Evolutionary conservation across 306 rosid genomes (phyloP).

Genomic region (Begonia peltatifolia): DNA sequence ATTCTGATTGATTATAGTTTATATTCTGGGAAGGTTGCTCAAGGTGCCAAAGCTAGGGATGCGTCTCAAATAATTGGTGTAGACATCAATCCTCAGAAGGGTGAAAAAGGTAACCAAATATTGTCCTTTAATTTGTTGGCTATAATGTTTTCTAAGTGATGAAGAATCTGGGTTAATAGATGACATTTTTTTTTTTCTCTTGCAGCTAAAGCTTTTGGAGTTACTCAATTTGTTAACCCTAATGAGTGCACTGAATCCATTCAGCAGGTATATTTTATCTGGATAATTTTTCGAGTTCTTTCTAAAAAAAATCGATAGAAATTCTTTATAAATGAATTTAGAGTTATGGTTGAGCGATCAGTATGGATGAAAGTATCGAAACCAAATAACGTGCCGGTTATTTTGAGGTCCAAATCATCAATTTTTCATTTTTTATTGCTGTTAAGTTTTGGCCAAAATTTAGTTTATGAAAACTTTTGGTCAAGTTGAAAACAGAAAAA

Average conservation of each 20-base stretch:
- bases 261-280: slow-evolving; percentile 35
- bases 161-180: too few relatives aligned
- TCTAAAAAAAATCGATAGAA: too few relatives aligned
- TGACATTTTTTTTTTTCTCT: slow-evolving; percentile 13
- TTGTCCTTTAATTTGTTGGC: background rate
- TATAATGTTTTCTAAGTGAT: slow-evolving; percentile 2
- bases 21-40: slow-evolving; percentile 52
- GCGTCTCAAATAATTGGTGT: slow-evolving; percentile 82
- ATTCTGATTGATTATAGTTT: slow-evolving; percentile 4
- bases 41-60: slow-evolving; percentile 76
- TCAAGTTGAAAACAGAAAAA: too few relatives aligned
- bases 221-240: slow-evolving; percentile 61
- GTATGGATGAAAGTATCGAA: too few relatives aligned
- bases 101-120: slow-evolving; percentile 40
- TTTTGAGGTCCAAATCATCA: too few relatives aligned
- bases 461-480: too few relatives aligned
- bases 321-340: too few relatives aligned
- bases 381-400: too few relatives aligned
- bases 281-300: too few relatives aligned
- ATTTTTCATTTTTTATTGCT: too few relatives aligned
- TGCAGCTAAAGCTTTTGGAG: slow-evolving; percentile 79
- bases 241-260: slow-evolving; percentile 50
- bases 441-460: too few relatives aligned
- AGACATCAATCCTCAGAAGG: slow-evolving; percentile 67
- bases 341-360: too few relatives aligned